These are phyloP conservation scores for Phaeosphaeriaceae sp. DNA, from an alignment of 2,329 filamentous ascomycete genomes.

Conservation along the genomic window DNA sequence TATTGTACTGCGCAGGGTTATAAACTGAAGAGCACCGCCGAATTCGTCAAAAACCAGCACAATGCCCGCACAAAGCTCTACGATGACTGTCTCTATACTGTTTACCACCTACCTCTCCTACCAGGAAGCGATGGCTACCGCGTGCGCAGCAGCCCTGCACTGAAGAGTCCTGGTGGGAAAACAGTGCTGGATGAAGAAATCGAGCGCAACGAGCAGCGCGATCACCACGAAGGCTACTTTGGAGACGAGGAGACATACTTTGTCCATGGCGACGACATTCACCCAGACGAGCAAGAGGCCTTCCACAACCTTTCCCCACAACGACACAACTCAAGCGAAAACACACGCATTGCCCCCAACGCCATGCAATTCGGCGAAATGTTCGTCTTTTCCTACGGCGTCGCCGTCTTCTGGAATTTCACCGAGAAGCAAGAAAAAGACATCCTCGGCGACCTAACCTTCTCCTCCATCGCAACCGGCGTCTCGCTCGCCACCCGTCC, in stretches of 20 bases:
- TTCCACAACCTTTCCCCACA: slow-evolving; percentile 15
- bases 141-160: slow-evolving; percentile 84
- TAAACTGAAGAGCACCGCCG: slow-evolving; percentile 85
- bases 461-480: slow-evolving; percentile 73
- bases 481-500: slow-evolving; percentile 77
- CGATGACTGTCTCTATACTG: slow-evolving; percentile 94
- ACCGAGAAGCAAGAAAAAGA: slow-evolving; percentile 96
- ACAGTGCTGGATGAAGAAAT: slow-evolving; percentile 94
- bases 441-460: slow-evolving; percentile 91
- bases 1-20: slow-evolving; percentile 96
- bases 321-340: slow-evolving; percentile 27
- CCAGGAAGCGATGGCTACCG: slow-evolving; percentile 87
- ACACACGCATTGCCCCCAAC: slow-evolving; percentile 67
- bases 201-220: slow-evolving; percentile 85
- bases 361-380: slow-evolving; percentile 87
- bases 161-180: slow-evolving; percentile 92
- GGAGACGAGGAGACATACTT: slow-evolving; percentile 70
- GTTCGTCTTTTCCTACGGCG: slow-evolving; percentile 96
- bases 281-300: slow-evolving; percentile 19
- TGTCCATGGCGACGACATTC: slow-evolving; percentile 46
- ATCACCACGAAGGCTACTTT: slow-evolving; percentile 91
- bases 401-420: slow-evolving; percentile 99
- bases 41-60: slow-evolving; percentile 87
- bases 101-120: slow-evolving; percentile 89
- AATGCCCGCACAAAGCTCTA: slow-evolving; percentile 94